Evolutionary conservation across 2,329 filamentous ascomycete genomes (phyloP), one percentile per base, ranked within the genome.

Genomic region (Aspergillus costaricaensis): DNA sequence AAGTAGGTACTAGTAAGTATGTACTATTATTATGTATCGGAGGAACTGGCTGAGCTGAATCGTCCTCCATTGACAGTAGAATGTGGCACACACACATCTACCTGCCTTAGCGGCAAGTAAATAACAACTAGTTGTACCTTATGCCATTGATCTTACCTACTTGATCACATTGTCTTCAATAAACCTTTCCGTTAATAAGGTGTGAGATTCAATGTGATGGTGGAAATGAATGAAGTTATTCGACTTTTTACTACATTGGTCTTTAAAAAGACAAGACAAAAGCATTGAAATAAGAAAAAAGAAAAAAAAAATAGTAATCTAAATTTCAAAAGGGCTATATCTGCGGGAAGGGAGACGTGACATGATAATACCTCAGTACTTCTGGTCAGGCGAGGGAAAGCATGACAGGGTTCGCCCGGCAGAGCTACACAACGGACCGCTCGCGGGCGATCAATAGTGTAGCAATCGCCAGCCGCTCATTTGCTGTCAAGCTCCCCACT

Each of bases 401-500:
- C 19, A 47, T 49, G 43, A 44, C 59, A 63, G 57, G 64, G 60
- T 60, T 61, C 50, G 44, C 41, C 47, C 58, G 52, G 63, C 56
- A 59, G 25, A 50, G 47, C 23, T 50, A 62, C 54, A 61, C 56
- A 58, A 66, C 64, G 65, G 65, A 66, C 65, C 64, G 64, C 56
- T 58, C 30, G 63, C 57, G 50, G 61, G 60, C 60, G 60, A 61
- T 64, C 59, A 65, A 67, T 63, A 63, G 64, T 61, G 58, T 50
- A 47, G 21, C 19, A 55, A 50, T 50, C 15, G 21, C 9, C 39
- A 10, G 36, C 32, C 36, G 48, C 27, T 58, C 44, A 65, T 65
- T 65, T 49, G 63, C 39, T 43, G 49, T 25, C 15, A 19, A 32
- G 19, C 21, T 52, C 19, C 56, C 51, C 50, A 60, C 47, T 23